Base-by-base conservation (phyloP, 2,329 filamentous ascomycete genomes). In the Boeremia exigua region DNA sequence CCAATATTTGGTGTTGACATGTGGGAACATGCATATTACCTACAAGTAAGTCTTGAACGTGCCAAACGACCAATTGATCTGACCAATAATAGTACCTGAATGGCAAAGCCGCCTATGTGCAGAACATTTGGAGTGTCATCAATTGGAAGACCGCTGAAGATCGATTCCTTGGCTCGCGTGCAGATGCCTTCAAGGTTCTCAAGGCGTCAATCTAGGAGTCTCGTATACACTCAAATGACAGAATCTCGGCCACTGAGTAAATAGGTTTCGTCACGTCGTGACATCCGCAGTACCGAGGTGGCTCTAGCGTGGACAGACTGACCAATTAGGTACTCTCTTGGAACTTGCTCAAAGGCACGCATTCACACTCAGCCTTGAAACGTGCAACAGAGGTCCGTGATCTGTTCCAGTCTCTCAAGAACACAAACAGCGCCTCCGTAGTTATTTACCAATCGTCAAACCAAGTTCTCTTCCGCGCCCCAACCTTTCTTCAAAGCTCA, bases 11-110 rank as follows among this genome's bases (percentile, higher is more conserved):
- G 91, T 0, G 82, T 96, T 2, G 92, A 96, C 73, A 94, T 96
- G 86, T 96, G 91, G 92, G 92, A 96, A 79, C 92, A 96, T 79
- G 92, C 92, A 0, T 96, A 96, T 73, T 96, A 96, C 71, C 78
- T 96, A 15, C 91, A 91, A 81, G 86, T 88, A 58, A 63, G 63
- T 45, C 7, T 25, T 25, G 1, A 29, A n/a, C 5, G 11, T 39
- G 8, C 19, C 10, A 2, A 25, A 9, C 2, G 4, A 3, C 6
- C n/a, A 9, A 30, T 15, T 29, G 66, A 56, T 17, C 56, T 59
- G 12, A 49, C 17, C 25, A 2, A 1, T 9, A n/a, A 17, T 34
- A 90, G 84, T 93, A 92, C 66, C 80, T 88, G 55, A 92, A 92
- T 67, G 86, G 86, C 56, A 91, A 92, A 75, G 87, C 86, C 0